Percentiles rank a stretch among this genome's conserved stretches.
These are phyloP conservation scores for Tulasnella sp. DNA, from an alignment of 768 basidiomycete species.

Conservation along the genomic window DNA sequence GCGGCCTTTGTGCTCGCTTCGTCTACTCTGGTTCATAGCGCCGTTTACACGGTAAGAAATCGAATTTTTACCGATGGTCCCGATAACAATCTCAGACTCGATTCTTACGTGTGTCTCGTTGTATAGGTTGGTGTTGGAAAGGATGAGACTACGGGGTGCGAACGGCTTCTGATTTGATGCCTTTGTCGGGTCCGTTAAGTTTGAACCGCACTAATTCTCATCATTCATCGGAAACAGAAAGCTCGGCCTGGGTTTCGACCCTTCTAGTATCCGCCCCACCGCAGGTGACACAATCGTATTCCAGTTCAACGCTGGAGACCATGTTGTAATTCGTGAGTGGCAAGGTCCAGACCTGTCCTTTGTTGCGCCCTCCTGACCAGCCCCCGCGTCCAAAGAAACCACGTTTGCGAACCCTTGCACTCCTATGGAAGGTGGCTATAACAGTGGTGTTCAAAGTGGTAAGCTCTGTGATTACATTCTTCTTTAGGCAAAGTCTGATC, in stretches of 20 bases:
- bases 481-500: background rate
- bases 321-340: conserved; percentile 8
- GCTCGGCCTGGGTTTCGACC: conserved; percentile 29
- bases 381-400: background rate
- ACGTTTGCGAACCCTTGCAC: conserved; percentile 28
- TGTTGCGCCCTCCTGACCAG: background rate
- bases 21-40: background rate
- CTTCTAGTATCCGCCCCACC: conserved; percentile 29
- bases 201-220: background rate
- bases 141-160: conserved; percentile 31
- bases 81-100: background rate
- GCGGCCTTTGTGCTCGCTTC: conserved; percentile 21
- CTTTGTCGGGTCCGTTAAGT: conserved; percentile 8
- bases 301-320: conserved; percentile 23
- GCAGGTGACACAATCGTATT: conserved; percentile 32
- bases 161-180: background rate
- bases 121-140: conserved; percentile 32
- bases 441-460: conserved; percentile 25
- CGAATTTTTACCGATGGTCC: background rate
- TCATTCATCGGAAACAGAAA: background rate
- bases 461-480: background rate
- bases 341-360: background rate
- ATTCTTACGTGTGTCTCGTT: background rate
- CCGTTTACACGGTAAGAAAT: conserved; percentile 19
- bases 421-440: conserved; percentile 22